Conservation (phyloP, 306 rosid species). For the Cucumis melo region DNA sequence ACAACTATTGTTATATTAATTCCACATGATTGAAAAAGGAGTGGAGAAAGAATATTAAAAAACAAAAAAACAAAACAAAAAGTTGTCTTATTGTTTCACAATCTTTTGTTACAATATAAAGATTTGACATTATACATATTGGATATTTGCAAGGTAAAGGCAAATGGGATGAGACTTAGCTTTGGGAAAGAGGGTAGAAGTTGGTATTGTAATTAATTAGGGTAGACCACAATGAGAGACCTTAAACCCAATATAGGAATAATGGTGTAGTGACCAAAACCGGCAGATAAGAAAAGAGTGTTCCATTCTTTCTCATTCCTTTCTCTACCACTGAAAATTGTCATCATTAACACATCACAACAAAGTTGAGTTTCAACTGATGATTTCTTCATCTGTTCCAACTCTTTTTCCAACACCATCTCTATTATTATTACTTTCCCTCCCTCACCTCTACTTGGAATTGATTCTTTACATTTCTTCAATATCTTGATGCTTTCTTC, state of each 20-base stretch:
- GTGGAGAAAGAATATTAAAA: too few relatives aligned
- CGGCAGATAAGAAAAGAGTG: slow-evolving; percentile 32
- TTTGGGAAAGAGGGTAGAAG: not conserved
- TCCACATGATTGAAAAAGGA: too few relatives aligned
- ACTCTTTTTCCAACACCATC: slow-evolving; percentile 15
- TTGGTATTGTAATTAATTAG: not conserved
- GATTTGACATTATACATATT: too few relatives aligned
- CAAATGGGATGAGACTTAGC: not conserved
- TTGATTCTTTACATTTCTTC: slow-evolving; percentile 16
- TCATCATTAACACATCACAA: slow-evolving; percentile 34
- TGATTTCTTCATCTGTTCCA: not conserved
- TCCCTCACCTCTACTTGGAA: slow-evolving; percentile 12
- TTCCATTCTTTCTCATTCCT: slow-evolving; percentile 40
- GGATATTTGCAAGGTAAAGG: too few relatives aligned
- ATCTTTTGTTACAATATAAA: too few relatives aligned
- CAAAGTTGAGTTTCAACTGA: slow-evolving; percentile 18
- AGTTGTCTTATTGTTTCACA: too few relatives aligned
- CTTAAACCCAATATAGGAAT: slow-evolving; percentile 20
- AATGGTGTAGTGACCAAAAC: slow-evolving; percentile 31
- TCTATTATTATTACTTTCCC: slow-evolving; percentile 22
- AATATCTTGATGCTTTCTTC: slow-evolving; percentile 15
- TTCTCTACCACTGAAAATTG: slow-evolving; percentile 25
- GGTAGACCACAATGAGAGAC: slow-evolving; percentile 45
- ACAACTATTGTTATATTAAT: too few relatives aligned
- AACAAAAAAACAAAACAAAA: too few relatives aligned